phyloP scores from a whole-genome alignment of 768 basidiomycete species.

The Ephemerocybe angulata region DNA sequence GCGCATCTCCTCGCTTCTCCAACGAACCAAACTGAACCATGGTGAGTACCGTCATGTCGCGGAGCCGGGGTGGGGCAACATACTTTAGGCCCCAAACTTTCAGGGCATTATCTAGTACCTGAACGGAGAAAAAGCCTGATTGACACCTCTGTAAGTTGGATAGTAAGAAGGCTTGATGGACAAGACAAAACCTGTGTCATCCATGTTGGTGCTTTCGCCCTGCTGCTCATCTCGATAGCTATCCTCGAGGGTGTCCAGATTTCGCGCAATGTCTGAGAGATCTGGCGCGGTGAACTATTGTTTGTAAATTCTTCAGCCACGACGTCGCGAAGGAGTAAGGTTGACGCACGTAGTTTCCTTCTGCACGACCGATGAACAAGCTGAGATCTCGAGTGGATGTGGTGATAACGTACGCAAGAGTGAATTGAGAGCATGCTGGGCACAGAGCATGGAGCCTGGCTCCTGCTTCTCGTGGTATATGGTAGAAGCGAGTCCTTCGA shows the following conservation, averaged over 20 bases:
- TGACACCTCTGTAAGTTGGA: not conserved
- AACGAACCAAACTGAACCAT: slow-evolving; percentile 62
- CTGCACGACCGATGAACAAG: slow-evolving; percentile 21
- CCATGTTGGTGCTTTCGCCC: slow-evolving; percentile 74
- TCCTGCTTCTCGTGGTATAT: slow-evolving; percentile 84
- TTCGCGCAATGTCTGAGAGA: slow-evolving; percentile 69
- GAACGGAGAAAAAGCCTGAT: slow-evolving; percentile 86
- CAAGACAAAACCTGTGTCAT: slow-evolving; percentile 68
- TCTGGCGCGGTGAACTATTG: slow-evolving; percentile 74
- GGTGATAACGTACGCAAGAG: slow-evolving; percentile 61
- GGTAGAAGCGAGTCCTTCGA: slow-evolving; percentile 48
- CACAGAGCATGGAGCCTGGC: slow-evolving; percentile 77
- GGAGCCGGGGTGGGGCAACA: slow-evolving; percentile 14
- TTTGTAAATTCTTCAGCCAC: not conserved
- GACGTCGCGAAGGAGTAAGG: not conserved
- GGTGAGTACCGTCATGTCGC: slow-evolving; percentile 5
- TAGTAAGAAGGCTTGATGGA: not conserved
- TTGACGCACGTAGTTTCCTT: slow-evolving; percentile 41
- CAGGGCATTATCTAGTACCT: slow-evolving; percentile 82
- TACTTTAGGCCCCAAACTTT: slow-evolving; percentile 82
- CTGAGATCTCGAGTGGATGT: not conserved
- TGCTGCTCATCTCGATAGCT: slow-evolving; percentile 49
- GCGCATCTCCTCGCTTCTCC: slow-evolving; percentile 82
- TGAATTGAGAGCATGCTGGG: slow-evolving; percentile 81
- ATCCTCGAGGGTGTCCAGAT: slow-evolving; percentile 63